phyloP scores from a whole-genome alignment of 225 moss, liverwort and hornwort genomes.

The Polytrichum commune region DNA sequence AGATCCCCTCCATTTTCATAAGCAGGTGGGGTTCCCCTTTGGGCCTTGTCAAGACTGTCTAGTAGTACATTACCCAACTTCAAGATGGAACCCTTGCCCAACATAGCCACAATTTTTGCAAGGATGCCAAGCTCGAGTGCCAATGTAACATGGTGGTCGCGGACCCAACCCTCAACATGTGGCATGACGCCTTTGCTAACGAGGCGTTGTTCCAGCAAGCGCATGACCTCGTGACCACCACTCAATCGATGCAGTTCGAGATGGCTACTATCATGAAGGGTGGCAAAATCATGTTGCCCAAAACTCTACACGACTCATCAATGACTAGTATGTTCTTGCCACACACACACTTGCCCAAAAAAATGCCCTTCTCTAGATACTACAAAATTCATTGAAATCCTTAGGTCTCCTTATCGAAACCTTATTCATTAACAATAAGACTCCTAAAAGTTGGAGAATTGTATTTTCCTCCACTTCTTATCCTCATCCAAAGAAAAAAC shows the following conservation, averaged over 20 bases:
- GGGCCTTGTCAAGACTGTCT: too few species aligned
- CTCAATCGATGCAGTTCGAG: conserved; percentile 25
- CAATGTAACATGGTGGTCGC: too few species aligned
- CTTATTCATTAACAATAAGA: background rate
- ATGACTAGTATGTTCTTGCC: conserved; percentile 42
- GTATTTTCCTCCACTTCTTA: too few species aligned
- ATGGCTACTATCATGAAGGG: conserved; percentile 15
- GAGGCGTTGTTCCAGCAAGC: conserved; percentile 27
- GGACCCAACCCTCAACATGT: too few species aligned
- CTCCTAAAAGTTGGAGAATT: background rate
- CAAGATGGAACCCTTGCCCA: too few species aligned
- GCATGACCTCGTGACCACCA: conserved; percentile 25
- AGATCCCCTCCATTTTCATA: too few species aligned
- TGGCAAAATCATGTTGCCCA: conserved; percentile 18
- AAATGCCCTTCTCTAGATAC: conserved; percentile 35
- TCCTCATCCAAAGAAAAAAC: too few species aligned
- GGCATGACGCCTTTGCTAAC: conserved; percentile 12
- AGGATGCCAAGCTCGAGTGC: too few species aligned
- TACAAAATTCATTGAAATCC: background rate
- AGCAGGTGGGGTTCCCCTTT: too few species aligned
- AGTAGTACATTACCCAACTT: too few species aligned
- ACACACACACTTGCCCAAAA: conserved; percentile 26
- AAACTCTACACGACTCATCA: conserved; percentile 18
- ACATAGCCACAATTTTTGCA: too few species aligned
- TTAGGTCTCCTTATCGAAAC: background rate